Evolutionary conservation across 805 yeast species (phyloP).

Genomic region (Saccharomycopsis fibuligera): DNA sequence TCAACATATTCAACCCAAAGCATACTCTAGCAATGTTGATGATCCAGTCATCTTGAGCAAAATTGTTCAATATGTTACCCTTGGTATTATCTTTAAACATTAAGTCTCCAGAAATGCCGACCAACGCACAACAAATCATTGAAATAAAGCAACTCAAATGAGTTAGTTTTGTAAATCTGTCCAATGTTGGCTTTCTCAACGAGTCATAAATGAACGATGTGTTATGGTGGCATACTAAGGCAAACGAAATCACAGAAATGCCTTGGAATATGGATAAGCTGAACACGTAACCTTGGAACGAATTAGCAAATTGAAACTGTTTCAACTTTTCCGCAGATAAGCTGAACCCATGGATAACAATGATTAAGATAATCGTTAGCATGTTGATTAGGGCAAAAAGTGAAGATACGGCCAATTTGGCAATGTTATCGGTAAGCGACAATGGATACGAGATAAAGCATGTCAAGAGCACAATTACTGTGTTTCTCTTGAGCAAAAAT

Average conservation of each 20-base stretch:
- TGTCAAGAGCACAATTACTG: slow-evolving; percentile 66
- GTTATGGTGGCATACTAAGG: slow-evolving; percentile 92
- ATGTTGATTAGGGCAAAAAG: slow-evolving; percentile 82
- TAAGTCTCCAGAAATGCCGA: slow-evolving; percentile 75
- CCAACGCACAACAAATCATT: slow-evolving; percentile 65
- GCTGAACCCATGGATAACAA: slow-evolving; percentile 53
- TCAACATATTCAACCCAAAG: slow-evolving; percentile 87
- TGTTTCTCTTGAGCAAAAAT: slow-evolving; percentile 57
- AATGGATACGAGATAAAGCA: slow-evolving; percentile 74
- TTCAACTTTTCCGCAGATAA: slow-evolving; percentile 3
- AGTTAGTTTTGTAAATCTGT: slow-evolving; percentile 67
- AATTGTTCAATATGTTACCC: slow-evolving; percentile 86
- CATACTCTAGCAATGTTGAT: slow-evolving; percentile 86
- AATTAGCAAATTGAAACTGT: slow-evolving; percentile 33
- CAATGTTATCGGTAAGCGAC: slow-evolving; percentile 72
- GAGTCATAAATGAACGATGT: slow-evolving; percentile 87
- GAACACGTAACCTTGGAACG: slow-evolving; percentile 26
- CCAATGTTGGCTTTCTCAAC: slow-evolving; percentile 65
- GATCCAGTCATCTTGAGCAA: slow-evolving; percentile 64
- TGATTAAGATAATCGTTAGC: slow-evolving; percentile 69
- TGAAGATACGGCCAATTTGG: slow-evolving; percentile 79
- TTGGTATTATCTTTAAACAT: slow-evolving; percentile 72
- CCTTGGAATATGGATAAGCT: slow-evolving; percentile 76
- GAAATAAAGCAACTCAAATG: slow-evolving; percentile 81
- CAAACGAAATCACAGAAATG: slow-evolving; percentile 89